Conservation (phyloP, 306 rosid species). For the Acacia crassicarpa region DNA sequence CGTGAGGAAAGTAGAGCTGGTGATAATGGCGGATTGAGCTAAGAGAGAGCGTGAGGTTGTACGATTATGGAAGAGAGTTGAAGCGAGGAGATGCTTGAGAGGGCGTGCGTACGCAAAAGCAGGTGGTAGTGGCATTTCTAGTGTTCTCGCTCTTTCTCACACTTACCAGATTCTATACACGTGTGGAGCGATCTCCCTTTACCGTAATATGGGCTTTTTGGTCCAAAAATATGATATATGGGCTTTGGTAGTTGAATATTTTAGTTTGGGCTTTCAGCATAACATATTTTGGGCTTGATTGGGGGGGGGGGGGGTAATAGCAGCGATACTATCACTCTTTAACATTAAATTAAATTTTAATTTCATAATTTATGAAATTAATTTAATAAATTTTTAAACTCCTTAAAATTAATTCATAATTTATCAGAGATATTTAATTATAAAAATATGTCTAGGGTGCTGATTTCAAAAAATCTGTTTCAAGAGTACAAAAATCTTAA, state of each 20-base stretch:
- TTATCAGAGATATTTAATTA: background rate
- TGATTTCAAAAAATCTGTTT: background rate
- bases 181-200: conserved; percentile 28
- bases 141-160: conserved; percentile 20
- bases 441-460: background rate
- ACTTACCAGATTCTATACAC: conserved; percentile 23
- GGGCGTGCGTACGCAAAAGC: conserved; percentile 31
- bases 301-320: too few relatives aligned
- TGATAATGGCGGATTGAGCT: background rate
- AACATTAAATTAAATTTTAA: background rate
- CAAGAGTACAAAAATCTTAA: background rate
- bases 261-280: background rate
- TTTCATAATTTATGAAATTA: too few relatives aligned
- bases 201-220: background rate
- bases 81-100: background rate
- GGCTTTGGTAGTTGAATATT: background rate
- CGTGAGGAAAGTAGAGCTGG: conserved; percentile 60
- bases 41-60: conserved; percentile 5
- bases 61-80: conserved; percentile 6
- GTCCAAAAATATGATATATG: background rate
- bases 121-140: conserved; percentile 27
- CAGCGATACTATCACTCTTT: too few relatives aligned
- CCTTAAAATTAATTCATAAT: background rate
- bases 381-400: background rate
- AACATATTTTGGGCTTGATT: background rate